phyloP scores from a whole-genome alignment of 2,329 filamentous ascomycete genomes.

The Sclerotinia sclerotiorum region DNA sequence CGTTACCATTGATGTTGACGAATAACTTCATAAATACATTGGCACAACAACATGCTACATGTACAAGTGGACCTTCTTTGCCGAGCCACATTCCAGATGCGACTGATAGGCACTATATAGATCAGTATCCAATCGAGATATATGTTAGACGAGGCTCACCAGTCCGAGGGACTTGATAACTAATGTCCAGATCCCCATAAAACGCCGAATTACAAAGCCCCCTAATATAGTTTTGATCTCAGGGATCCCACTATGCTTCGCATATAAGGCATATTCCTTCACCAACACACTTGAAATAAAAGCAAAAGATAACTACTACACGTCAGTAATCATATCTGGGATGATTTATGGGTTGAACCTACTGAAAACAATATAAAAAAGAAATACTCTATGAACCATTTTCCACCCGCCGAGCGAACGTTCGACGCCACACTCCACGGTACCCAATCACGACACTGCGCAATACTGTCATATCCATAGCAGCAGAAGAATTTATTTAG shows the following conservation, averaged over 20 bases:
- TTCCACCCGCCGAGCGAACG: slow-evolving; percentile 62
- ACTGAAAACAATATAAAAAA: slow-evolving; percentile 86
- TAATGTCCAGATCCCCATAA: slow-evolving; percentile 85
- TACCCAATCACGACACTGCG: slow-evolving; percentile 83
- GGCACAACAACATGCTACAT: slow-evolving; percentile 95
- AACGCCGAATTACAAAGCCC: slow-evolving; percentile 86
- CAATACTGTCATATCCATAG: slow-evolving; percentile 80
- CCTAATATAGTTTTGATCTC: slow-evolving; percentile 97
- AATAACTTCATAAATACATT: slow-evolving; percentile 93
- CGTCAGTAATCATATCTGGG: background rate
- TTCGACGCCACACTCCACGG: slow-evolving; percentile 78
- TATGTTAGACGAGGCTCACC: slow-evolving; percentile 48
- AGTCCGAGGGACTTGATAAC: slow-evolving; percentile 85
- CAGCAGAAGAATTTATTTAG: slow-evolving; percentile 91
- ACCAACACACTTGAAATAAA: slow-evolving; percentile 76
- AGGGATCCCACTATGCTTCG: slow-evolving; percentile 92
- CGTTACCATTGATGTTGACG: slow-evolving; percentile 76
- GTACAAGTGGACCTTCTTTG: slow-evolving; percentile 92
- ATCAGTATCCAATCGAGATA: slow-evolving; percentile 32
- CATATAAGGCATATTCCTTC: slow-evolving; percentile 79
- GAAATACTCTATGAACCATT: slow-evolving; percentile 82
- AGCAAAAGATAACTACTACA: slow-evolving; percentile 69
- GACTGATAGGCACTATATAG: slow-evolving; percentile 74
- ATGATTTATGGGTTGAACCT: slow-evolving; percentile 39
- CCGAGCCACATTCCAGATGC: slow-evolving; percentile 95